Conservation (phyloP, 192 early-diverging fungal species). For the Funneliformis mosseae region DNA sequence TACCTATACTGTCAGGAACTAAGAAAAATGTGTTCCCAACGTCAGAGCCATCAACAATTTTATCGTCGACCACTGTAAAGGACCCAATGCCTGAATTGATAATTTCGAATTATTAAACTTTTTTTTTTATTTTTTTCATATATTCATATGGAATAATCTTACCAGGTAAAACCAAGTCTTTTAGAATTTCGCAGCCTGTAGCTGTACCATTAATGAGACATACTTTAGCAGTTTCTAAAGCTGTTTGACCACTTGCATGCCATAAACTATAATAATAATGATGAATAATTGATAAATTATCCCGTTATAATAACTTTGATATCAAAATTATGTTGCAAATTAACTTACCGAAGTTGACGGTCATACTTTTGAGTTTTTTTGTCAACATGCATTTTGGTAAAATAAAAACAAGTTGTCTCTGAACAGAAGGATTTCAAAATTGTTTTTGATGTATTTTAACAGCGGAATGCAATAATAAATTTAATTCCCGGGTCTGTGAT, state of each 20-base stretch:
- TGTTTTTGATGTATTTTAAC: too few species aligned
- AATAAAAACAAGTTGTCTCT: background rate
- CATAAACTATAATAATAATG: conserved; percentile 70
- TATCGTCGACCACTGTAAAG: conserved; percentile 83
- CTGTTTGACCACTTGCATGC: conserved; percentile 87
- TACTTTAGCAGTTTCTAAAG: conserved; percentile 81
- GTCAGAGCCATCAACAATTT: conserved; percentile 65
- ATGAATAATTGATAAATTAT: conserved; percentile 34
- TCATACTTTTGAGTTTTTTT: conserved; percentile 83
- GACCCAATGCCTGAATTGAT: conserved; percentile 75
- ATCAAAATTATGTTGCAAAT: background rate
- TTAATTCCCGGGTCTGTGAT: too few species aligned
- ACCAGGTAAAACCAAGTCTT: conserved; percentile 97
- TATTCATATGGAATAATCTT: conserved; percentile 7
- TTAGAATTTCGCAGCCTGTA: conserved; percentile 87
- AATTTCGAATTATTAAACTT: background rate
- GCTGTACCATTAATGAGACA: conserved; percentile 84
- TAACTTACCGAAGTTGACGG: conserved; percentile 75
- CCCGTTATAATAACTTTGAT: background rate
- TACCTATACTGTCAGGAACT: conserved; percentile 62
- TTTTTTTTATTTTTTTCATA: too few species aligned
- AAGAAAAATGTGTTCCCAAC: conserved; percentile 94
- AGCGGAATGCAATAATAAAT: too few species aligned
- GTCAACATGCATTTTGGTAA: conserved; percentile 38
- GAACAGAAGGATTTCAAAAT: too few species aligned